A percentile compares a stretch with the other conserved stretches of the same genome.
These are phyloP conservation scores for Dunaliella primolecta DNA, from an alignment of 139 green algal genomes.

Conservation along the genomic window DNA sequence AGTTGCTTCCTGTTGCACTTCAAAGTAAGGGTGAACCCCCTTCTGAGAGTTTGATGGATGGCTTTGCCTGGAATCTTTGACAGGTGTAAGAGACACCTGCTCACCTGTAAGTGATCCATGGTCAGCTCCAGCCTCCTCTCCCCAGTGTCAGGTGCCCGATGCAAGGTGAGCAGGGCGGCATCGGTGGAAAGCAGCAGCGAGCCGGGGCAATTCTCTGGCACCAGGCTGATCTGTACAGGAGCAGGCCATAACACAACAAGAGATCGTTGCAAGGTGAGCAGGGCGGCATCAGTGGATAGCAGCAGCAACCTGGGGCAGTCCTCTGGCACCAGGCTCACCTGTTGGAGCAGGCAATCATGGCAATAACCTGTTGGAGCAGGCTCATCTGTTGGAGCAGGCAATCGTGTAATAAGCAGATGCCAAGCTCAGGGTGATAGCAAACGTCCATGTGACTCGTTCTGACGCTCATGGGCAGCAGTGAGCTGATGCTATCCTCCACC, in stretches of 20 bases:
- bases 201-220: conserved; percentile 21
- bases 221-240: conserved; percentile 48
- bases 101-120: background rate
- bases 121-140: background rate
- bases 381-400: too few species aligned
- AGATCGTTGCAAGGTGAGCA: conserved; percentile 38
- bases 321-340: conserved; percentile 33
- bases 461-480: too few species aligned
- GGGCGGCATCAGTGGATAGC: conserved; percentile 53
- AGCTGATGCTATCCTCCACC: background rate
- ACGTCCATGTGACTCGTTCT: too few species aligned
- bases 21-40: background rate
- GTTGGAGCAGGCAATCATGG: too few species aligned
- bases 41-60: too few species aligned
- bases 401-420: too few species aligned
- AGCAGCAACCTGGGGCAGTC: conserved; percentile 45
- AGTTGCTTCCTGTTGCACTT: background rate
- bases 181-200: conserved; percentile 61
- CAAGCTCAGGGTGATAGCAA: too few species aligned
- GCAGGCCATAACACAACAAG: too few species aligned
- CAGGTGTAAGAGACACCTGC: background rate
- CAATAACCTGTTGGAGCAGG: too few species aligned
- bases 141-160: background rate
- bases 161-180: conserved; percentile 45
- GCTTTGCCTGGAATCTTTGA: too few species aligned